Evolutionary conservation across 352 stramenopile species (phyloP).

Genomic region (Plasmopara viticola): DNA sequence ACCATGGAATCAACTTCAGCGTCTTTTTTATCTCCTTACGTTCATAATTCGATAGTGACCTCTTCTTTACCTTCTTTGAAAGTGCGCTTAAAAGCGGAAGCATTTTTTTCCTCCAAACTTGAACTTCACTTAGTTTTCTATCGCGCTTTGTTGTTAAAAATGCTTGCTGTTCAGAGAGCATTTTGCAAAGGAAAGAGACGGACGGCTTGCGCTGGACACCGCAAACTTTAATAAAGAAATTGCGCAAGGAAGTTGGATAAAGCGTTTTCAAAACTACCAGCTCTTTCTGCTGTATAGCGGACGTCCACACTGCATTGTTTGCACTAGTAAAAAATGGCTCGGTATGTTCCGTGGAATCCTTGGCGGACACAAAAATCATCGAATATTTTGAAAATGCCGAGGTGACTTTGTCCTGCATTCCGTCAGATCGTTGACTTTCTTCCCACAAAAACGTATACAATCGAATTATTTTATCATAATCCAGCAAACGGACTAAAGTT

Average conservation of each 20-base stretch:
- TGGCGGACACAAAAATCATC: constrained; percentile 22
- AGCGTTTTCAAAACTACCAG: constrained; percentile 38
- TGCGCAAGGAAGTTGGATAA: constrained; percentile 43
- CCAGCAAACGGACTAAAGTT: constrained; percentile 7
- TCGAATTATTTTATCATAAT: constrained; percentile 17
- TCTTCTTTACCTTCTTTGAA: constrained; percentile 40
- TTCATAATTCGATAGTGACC: constrained; percentile 32
- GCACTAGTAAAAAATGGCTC: constrained; percentile 17
- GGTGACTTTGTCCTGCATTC: constrained; percentile 13
- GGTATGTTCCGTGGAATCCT: neutral
- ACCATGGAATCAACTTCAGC: constrained; percentile 32
- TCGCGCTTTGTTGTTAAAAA: neutral
- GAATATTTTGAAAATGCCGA: constrained; percentile 22
- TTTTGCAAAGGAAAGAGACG: constrained; percentile 36
- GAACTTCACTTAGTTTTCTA: constrained; percentile 13
- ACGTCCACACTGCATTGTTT: constrained; percentile 41
- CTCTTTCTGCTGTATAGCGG: constrained; percentile 22
- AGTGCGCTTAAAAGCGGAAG: constrained; percentile 38
- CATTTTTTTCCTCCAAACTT: constrained; percentile 32
- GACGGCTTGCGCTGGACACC: constrained; percentile 60
- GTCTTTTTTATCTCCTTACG: constrained; percentile 37
- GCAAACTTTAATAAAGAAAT: constrained; percentile 63
- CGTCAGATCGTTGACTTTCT: constrained; percentile 24
- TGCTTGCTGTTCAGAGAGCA: constrained; percentile 15
- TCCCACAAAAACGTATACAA: constrained; percentile 45